These are phyloP conservation scores for Cicer bijugum DNA, from an alignment of 306 rosid species.

Conservation along the genomic window DNA sequence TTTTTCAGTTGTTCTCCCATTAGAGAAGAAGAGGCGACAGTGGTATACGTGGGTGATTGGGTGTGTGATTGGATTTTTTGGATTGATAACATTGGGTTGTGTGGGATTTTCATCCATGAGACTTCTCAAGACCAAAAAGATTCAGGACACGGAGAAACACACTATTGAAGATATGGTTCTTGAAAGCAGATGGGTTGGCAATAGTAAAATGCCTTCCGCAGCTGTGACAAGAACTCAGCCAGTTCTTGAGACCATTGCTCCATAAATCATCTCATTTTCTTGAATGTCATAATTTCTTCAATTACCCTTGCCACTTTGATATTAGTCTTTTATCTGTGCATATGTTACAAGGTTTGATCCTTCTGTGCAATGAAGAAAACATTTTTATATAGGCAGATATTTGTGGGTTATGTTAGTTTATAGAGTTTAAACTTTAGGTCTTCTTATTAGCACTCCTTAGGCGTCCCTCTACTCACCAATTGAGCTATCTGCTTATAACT, in stretches of 20 bases:
- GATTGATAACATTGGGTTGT: conserved; percentile 48
- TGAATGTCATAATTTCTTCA: not conserved
- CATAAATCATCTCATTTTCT: conserved; percentile 34
- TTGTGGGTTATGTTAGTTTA: no score
- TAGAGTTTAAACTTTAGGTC: no score
- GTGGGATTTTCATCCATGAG: conserved; percentile 53
- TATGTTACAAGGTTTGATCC: conserved; percentile 25
- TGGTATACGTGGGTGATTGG: conserved; percentile 67
- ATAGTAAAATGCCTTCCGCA: conserved; percentile 81
- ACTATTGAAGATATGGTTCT: conserved; percentile 73
- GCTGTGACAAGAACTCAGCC: conserved; percentile 78
- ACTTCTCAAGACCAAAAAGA: conserved; percentile 62
- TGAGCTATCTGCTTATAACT: no score
- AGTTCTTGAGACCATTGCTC: conserved; percentile 58
- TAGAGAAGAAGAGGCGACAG: conserved; percentile 45
- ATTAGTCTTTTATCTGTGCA: conserved; percentile 2
- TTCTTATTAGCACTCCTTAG: no score
- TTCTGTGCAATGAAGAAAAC: conserved; percentile 33
- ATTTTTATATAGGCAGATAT: not conserved
- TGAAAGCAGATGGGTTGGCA: conserved; percentile 70
- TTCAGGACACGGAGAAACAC: conserved; percentile 70
- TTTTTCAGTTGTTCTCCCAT: conserved; percentile 62
- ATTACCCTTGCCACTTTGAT: not conserved
- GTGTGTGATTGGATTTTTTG: conserved; percentile 58
- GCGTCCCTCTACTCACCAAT: no score